Evolutionary conservation across 2,329 filamentous ascomycete species (phyloP).

Genomic region (Alternaria triticimaculans): DNA sequence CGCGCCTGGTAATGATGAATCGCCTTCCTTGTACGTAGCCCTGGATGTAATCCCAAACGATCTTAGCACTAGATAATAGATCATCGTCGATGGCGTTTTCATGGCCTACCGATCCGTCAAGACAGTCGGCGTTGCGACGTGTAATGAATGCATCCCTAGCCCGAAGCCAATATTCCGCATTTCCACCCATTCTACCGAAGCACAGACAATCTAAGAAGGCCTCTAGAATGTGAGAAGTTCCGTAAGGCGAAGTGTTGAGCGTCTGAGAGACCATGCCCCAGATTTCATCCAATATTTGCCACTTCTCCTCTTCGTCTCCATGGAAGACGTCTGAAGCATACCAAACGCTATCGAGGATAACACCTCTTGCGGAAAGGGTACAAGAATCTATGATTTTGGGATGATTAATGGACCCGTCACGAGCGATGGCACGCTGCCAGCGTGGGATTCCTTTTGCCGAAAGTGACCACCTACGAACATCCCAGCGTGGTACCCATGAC

Average conservation of each 20-base stretch:
- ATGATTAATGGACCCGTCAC: neutral
- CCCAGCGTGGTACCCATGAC: neutral
- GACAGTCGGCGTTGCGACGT: no score
- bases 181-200: no score
- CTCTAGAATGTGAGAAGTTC: neutral
- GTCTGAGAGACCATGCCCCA: neutral
- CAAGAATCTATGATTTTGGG: neutral
- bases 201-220: neutral
- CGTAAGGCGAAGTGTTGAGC: neutral
- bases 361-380: neutral
- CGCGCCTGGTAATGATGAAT: neutral
- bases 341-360: neutral
- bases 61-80: no score
- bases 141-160: neutral
- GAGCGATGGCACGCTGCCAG: neutral
- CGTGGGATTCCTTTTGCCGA: neutral
- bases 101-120: no score
- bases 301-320: neutral
- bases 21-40: no score
- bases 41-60: no score
- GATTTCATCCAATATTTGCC: neutral
- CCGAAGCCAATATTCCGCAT: no score
- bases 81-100: neutral
- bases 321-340: neutral
- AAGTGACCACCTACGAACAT: neutral